Percentiles rank a stretch among this genome's conserved stretches.
Evolutionary conservation across 345 rosid species (phyloP).

Genomic region (Jatropha curcas): DNA sequence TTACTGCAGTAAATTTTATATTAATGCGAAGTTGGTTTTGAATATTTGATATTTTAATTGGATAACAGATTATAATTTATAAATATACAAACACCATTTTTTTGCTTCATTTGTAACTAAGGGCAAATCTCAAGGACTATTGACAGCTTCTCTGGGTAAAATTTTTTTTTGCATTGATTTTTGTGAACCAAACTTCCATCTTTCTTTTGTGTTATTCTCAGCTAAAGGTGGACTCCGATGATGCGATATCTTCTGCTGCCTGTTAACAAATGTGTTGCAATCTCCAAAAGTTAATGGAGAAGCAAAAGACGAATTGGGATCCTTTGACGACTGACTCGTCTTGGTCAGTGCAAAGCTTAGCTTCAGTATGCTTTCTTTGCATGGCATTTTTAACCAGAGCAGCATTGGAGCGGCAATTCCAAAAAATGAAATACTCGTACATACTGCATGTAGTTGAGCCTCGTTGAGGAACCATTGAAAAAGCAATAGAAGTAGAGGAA

Average conservation of each 20-base stretch:
- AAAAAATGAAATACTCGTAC: too few relatives aligned
- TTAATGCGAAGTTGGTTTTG: too few relatives aligned
- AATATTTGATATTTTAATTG: neutral
- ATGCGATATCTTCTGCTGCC: conserved; percentile 49
- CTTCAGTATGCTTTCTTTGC: neutral
- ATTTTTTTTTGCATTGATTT: neutral
- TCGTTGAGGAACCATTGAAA: too few relatives aligned
- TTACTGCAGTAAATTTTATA: too few relatives aligned
- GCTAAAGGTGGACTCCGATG: conserved; percentile 81
- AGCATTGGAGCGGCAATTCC: neutral
- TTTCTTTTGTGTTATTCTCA: conserved; percentile 30
- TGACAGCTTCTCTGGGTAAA: neutral
- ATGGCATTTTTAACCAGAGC: neutral
- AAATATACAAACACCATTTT: too few relatives aligned
- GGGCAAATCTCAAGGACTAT: neutral
- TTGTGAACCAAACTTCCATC: neutral
- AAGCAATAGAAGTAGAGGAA: too few relatives aligned
- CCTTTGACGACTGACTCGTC: neutral
- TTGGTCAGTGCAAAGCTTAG: neutral
- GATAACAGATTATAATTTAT: neutral
- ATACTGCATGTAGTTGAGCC: too few relatives aligned
- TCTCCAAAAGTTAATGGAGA: neutral
- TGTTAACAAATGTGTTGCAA: conserved; percentile 2
- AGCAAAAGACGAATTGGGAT: neutral
- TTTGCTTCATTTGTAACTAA: neutral